phyloP scores from a whole-genome alignment of 2,329 filamentous ascomycete species.

The Cercospora sesami region DNA sequence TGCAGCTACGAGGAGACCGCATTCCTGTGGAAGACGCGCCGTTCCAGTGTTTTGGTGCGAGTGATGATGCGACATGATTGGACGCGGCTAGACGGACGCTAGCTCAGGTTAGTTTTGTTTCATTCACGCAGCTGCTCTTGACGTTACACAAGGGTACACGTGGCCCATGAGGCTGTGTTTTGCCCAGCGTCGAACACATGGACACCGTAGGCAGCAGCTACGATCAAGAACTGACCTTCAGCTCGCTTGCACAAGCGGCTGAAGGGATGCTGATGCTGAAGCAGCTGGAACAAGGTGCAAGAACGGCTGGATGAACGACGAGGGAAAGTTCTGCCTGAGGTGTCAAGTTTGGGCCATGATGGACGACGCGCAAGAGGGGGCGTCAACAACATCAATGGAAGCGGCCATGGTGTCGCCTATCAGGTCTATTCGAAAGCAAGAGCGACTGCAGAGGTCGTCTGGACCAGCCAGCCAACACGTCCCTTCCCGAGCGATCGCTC shows the following conservation, averaged over 20 bases:
- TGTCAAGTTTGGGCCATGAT: not conserved
- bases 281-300: not conserved
- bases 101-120: not conserved
- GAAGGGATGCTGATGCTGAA: not conserved
- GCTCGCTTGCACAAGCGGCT: not conserved
- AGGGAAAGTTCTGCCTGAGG: not conserved
- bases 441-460: not conserved
- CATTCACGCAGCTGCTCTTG: not conserved
- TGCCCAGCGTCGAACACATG: not conserved
- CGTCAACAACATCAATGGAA: not conserved
- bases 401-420: not conserved
- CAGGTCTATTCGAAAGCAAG: not conserved
- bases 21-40: not conserved
- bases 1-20: not conserved
- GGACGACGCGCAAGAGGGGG: not conserved
- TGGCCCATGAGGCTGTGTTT: not conserved
- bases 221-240: not conserved
- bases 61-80: not conserved
- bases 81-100: not conserved
- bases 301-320: not conserved
- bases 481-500: not conserved
- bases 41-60: not conserved
- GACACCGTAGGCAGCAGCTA: not conserved
- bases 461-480: not conserved
- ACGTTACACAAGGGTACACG: not conserved